phyloP scores from a whole-genome alignment of 306 rosid species.

The Castanospermum australe region DNA sequence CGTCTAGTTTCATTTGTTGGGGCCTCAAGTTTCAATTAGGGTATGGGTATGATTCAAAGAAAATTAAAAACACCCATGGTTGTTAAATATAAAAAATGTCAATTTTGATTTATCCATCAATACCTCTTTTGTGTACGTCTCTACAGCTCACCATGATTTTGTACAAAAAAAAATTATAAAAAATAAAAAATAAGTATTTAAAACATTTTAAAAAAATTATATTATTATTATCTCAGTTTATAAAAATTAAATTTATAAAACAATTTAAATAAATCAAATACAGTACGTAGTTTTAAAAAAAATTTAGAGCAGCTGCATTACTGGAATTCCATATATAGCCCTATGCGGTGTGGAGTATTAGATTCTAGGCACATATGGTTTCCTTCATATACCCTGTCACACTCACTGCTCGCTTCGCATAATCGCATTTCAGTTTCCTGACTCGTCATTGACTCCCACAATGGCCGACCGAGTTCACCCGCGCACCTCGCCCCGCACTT shows the following conservation, averaged over 20 bases:
- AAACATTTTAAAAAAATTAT: too few species aligned
- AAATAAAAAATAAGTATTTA: too few species aligned
- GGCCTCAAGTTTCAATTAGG: not conserved
- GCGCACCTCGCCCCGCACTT: constrained; percentile 21
- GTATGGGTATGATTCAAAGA: not conserved
- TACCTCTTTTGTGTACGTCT: not conserved
- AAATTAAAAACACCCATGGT: too few species aligned
- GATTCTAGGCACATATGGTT: not conserved
- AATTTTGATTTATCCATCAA: too few species aligned
- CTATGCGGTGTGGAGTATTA: not conserved
- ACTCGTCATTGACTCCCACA: constrained; percentile 19
- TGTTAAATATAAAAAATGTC: too few species aligned
- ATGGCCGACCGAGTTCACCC: constrained; percentile 87
- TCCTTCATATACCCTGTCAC: constrained; percentile 17
- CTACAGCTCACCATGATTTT: too few species aligned
- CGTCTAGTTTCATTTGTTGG: not conserved
- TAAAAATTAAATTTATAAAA: too few species aligned
- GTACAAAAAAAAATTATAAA: too few species aligned
- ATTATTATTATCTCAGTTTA: too few species aligned
- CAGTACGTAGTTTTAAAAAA: too few species aligned
- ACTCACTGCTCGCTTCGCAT: not conserved
- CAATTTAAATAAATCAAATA: too few species aligned
- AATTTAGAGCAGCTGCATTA: not conserved
- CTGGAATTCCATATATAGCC: not conserved
- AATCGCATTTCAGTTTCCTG: not conserved